Evolutionary conservation across 306 rosid species (phyloP).

Genomic region (Prunus fruticosa): DNA sequence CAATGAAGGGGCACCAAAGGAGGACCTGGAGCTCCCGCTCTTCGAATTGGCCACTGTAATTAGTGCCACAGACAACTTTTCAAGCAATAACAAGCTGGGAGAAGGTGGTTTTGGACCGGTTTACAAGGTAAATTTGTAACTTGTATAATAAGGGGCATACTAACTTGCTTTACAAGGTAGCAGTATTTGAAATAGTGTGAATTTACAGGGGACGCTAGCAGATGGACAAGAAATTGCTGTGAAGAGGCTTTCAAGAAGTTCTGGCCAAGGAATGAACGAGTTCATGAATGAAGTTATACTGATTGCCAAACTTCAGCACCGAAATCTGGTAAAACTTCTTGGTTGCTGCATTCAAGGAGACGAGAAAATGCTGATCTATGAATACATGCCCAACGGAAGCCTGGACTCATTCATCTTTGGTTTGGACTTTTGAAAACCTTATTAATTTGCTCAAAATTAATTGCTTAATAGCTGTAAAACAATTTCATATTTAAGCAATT

Average conservation of each 20-base stretch:
- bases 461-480: not conserved
- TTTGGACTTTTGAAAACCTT: conserved; percentile 8
- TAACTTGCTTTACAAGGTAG: not conserved
- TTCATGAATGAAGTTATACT: conserved; percentile 56
- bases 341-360: conserved; percentile 40
- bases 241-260: conserved; percentile 35
- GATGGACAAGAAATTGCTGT: conserved; percentile 57
- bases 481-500: not conserved
- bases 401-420: conserved; percentile 69
- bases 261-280: conserved; percentile 57
- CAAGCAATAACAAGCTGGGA: conserved; percentile 41
- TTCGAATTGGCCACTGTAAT: conserved; percentile 35
- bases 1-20: not conserved
- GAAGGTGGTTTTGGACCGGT: conserved; percentile 74
- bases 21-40: conserved; percentile 47
- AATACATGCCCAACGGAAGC: conserved; percentile 62
- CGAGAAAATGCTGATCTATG: conserved; percentile 52
- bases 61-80: conserved; percentile 42
- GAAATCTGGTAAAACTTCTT: conserved; percentile 60
- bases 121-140: conserved; percentile 31
- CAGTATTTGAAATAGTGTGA: not conserved
- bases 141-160: too few species aligned
- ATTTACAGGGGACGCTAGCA: conserved; percentile 47
- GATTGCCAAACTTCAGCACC: conserved; percentile 65
- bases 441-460: not conserved